These are phyloP conservation scores for Umbellularia californica DNA, from an alignment of 164 flowering plant genomes.

Conservation along the genomic window DNA sequence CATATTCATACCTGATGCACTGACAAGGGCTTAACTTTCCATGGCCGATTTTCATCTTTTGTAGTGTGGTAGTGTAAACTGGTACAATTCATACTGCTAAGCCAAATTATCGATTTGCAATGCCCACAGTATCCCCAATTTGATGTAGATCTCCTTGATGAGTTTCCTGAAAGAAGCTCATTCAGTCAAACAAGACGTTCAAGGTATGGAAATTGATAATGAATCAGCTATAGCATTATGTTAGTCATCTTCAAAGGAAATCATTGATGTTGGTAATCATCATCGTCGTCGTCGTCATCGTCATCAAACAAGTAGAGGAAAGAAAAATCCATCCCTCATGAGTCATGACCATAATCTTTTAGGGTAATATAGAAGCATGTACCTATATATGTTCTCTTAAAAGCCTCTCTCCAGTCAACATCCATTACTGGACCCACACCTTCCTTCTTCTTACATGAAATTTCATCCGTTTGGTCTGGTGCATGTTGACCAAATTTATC, in stretches of 20 bases:
- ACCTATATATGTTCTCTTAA: conserved; percentile 53
- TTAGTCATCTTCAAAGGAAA: neutral
- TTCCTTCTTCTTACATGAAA: conserved; percentile 8
- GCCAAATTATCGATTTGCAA: conserved; percentile 68
- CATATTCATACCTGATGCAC: conserved; percentile 43
- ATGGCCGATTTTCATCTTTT: conserved; percentile 21
- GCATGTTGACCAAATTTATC: conserved; percentile 10
- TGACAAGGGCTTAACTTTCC: conserved; percentile 38
- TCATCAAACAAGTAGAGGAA: neutral
- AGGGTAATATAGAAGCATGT: conserved; percentile 8
- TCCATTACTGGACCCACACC: neutral
- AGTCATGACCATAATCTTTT: neutral
- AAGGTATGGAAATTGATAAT: neutral
- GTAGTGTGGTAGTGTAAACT: conserved; percentile 16
- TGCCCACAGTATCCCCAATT: conserved; percentile 58
- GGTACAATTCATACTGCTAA: conserved; percentile 40
- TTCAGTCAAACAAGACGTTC: neutral
- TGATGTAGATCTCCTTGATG: conserved; percentile 30
- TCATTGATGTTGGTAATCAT: neutral
- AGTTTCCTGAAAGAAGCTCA: conserved; percentile 32
- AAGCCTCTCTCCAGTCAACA: conserved; percentile 53
- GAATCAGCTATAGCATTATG: neutral
- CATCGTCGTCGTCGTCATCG: neutral
- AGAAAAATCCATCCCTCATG: neutral
- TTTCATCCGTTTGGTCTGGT: conserved; percentile 1